A percentile compares a stretch with the other conserved stretches of the same genome.
Evolutionary conservation across 2,329 filamentous ascomycete genomes (phyloP).

Genomic region (Fusarium coicis): DNA sequence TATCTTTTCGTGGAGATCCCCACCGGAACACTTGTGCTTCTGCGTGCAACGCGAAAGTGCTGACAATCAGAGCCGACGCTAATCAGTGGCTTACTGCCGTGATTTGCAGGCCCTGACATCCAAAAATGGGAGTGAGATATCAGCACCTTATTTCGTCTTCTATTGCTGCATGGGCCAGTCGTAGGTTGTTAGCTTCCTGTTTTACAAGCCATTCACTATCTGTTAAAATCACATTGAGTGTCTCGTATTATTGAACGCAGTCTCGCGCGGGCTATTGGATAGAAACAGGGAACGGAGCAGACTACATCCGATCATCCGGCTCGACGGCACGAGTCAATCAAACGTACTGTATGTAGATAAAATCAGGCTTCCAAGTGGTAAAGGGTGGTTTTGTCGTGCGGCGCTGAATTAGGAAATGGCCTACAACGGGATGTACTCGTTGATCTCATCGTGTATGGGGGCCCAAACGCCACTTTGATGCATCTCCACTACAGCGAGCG

Average conservation of each 20-base stretch:
- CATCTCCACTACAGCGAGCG: too few relatives aligned
- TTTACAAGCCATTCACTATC: not conserved
- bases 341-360: fast-evolving
- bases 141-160: not conserved
- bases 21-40: too few relatives aligned
- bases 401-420: not conserved
- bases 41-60: not conserved
- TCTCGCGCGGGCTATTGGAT: too few relatives aligned
- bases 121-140: not conserved
- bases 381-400: fast-evolving
- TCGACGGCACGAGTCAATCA: not conserved
- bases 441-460: too few relatives aligned
- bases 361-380: not conserved
- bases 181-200: fast-evolving
- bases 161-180: not conserved
- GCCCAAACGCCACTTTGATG: too few relatives aligned
- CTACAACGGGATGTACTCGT: not conserved
- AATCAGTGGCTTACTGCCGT: not conserved
- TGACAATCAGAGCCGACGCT: too few relatives aligned
- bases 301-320: not conserved
- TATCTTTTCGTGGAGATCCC: too few relatives aligned
- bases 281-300: not conserved
- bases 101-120: not conserved
- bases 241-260: not conserved
- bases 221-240: fast-evolving